Conservation (phyloP, 1,284 basidiomycete species). For the Ustilago trichophora region DNA sequence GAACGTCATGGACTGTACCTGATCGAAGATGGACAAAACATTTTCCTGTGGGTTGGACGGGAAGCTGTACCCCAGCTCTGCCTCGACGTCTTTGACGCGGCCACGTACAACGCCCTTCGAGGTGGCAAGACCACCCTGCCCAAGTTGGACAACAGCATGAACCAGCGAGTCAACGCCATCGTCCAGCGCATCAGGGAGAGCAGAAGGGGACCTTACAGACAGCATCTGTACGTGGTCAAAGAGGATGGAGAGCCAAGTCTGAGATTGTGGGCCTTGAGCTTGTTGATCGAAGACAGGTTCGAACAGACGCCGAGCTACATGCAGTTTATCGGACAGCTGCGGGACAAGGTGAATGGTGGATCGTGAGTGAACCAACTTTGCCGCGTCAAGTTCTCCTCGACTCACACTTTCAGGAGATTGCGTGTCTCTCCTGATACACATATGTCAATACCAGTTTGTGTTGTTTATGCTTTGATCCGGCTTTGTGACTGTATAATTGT, state of each 20-base stretch:
- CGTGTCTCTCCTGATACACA: too few species aligned
- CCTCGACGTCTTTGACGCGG: constrained; percentile 91
- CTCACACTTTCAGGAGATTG: too few species aligned
- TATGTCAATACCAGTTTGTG: constrained; percentile 4
- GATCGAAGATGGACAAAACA: constrained; percentile 96
- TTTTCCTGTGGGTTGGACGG: constrained; percentile 96
- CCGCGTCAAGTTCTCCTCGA: too few species aligned
- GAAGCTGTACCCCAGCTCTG: constrained; percentile 95
- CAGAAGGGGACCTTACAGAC: constrained; percentile 85
- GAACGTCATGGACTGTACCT: constrained; percentile 95
- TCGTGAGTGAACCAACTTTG: too few species aligned
- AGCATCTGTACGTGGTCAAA: constrained; percentile 96
- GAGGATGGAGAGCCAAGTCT: constrained; percentile 92
- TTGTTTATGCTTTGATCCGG: neutral
- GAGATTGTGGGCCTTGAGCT: constrained; percentile 91
- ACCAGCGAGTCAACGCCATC: constrained; percentile 89
- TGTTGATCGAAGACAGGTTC: constrained; percentile 93
- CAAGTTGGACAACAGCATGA: constrained; percentile 88
- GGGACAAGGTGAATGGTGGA: constrained; percentile 61
- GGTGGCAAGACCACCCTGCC: constrained; percentile 94
- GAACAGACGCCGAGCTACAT: constrained; percentile 94
- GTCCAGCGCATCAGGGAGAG: constrained; percentile 90
- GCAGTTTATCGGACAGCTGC: constrained; percentile 76
- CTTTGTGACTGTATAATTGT: neutral
- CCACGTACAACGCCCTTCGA: constrained; percentile 84